Evolutionary conservation across 2,329 filamentous ascomycete genomes (phyloP).

Genomic region (Penicillium sp.): DNA sequence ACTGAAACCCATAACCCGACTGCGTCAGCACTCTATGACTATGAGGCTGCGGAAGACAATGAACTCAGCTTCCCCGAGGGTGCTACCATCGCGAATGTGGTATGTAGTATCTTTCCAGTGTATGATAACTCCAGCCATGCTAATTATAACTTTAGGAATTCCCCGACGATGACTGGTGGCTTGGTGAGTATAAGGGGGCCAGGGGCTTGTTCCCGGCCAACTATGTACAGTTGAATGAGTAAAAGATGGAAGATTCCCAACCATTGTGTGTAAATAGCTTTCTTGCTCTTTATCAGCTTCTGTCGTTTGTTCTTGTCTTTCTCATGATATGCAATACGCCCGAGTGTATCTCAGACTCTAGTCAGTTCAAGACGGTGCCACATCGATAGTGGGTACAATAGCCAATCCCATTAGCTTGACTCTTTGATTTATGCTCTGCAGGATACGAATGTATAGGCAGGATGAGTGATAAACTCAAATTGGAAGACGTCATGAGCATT

Average conservation of each 20-base stretch:
- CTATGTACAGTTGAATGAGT: conserved; percentile 47
- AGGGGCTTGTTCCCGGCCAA: conserved; percentile 75
- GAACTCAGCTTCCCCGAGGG: conserved; percentile 82
- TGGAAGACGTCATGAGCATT: conserved; percentile 18
- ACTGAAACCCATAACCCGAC: conserved; percentile 54
- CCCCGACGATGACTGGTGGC: conserved; percentile 99
- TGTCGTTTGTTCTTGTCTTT: not conserved
- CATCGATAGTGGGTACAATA: not conserved
- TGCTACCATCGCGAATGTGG: conserved; percentile 75
- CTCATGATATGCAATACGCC: not conserved
- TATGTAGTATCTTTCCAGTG: conserved; percentile 47
- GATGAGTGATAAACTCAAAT: not conserved
- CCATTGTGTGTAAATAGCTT: conserved; percentile 11
- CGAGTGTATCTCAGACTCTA: not conserved
- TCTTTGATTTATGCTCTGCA: too few relatives aligned
- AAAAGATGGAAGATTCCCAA: not conserved
- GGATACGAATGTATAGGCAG: too few relatives aligned
- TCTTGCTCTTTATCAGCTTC: not conserved
- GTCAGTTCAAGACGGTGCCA: not conserved
- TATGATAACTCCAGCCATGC: conserved; percentile 7
- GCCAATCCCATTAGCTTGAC: not conserved
- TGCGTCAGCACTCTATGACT: conserved; percentile 88
- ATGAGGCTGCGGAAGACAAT: conserved; percentile 96
- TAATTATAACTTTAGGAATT: conserved; percentile 65
- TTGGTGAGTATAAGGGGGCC: conserved; percentile 77